Evolutionary conservation across 163 green algal genomes (phyloP).

Genomic region (Scenedesmus sp.): DNA sequence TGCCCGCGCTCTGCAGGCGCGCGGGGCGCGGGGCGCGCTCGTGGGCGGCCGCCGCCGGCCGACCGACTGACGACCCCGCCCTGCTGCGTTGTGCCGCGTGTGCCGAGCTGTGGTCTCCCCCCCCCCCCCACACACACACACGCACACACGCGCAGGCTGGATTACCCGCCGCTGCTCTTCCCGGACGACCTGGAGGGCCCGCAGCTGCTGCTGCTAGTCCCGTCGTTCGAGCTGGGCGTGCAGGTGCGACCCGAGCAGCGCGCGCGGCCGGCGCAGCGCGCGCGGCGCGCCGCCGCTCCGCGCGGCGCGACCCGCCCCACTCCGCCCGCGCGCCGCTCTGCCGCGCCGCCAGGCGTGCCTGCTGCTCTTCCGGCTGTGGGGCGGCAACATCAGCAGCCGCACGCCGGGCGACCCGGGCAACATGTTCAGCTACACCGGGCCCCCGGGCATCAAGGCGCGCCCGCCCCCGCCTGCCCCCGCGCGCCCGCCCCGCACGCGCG

Average conservation of each 20-base stretch:
- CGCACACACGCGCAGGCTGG: conserved; percentile 55
- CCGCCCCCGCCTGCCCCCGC: too few species aligned
- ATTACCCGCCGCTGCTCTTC: conserved; percentile 76
- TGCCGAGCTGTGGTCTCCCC: too few species aligned
- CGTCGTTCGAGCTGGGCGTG: conserved; percentile 88
- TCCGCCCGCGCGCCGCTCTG: too few species aligned
- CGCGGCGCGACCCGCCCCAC: too few species aligned
- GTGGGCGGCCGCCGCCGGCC: too few species aligned
- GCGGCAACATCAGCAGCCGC: conserved; percentile 72
- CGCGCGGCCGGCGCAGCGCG: too few species aligned
- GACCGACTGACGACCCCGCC: too few species aligned
- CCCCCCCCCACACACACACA: too few species aligned
- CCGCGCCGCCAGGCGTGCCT: conserved; percentile 58
- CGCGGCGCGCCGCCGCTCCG: too few species aligned
- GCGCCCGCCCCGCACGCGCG: too few species aligned
- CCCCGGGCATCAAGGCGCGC: conserved; percentile 78
- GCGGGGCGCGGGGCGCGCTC: too few species aligned
- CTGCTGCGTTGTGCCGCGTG: too few species aligned
- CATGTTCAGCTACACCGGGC: conserved; percentile 85
- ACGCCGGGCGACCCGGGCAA: conserved; percentile 77
- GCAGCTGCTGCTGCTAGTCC: conserved; percentile 83
- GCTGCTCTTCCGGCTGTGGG: conserved; percentile 80
- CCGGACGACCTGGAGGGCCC: conserved; percentile 72
- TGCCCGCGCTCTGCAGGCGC: conserved; percentile 81
- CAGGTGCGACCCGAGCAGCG: conserved; percentile 72